These are phyloP conservation scores for Zygosaccharomyces bailii DNA, from an alignment of 805 yeast genomes.

Conservation along the genomic window DNA sequence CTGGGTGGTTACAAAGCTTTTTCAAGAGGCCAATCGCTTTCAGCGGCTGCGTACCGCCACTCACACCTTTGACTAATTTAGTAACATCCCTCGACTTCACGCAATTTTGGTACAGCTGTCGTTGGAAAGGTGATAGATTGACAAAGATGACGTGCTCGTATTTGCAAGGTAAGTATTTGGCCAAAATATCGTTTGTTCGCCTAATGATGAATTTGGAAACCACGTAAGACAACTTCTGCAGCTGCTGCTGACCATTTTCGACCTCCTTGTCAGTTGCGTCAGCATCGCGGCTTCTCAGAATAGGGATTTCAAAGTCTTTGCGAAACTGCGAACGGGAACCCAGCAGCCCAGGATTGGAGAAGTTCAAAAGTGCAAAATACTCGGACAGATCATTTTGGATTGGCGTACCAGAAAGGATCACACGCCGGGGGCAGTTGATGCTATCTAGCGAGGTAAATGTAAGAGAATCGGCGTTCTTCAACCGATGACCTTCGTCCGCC, in stretches of 20 bases:
- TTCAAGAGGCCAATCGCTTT: constrained; percentile 86
- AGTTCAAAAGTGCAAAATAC: constrained; percentile 82
- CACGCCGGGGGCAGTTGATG: constrained; percentile 82
- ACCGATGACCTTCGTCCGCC: constrained; percentile 83
- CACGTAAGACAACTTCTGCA: constrained; percentile 63
- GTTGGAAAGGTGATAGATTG: constrained; percentile 74
- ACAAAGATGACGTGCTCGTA: constrained; percentile 97
- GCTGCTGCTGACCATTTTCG: constrained; percentile 60
- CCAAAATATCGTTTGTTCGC: constrained; percentile 89
- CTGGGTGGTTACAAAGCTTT: constrained; percentile 93
- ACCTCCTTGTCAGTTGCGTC: constrained; percentile 80
- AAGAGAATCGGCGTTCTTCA: constrained; percentile 85
- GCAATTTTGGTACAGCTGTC: constrained; percentile 63
- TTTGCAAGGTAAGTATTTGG: constrained; percentile 92
- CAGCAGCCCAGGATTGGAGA: constrained; percentile 90
- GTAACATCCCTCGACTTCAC: constrained; percentile 75
- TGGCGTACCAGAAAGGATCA: constrained; percentile 93
- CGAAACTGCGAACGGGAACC: constrained; percentile 84
- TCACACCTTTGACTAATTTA: constrained; percentile 41
- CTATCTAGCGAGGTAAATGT: constrained; percentile 85
- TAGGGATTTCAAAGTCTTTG: constrained; percentile 76
- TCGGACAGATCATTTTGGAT: constrained; percentile 94
- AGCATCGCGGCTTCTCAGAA: constrained; percentile 84
- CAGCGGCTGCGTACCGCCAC: constrained; percentile 58
- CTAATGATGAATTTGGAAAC: constrained; percentile 91